Conservation (phyloP, 78 protist species). For the Speleostelium caveatum region DNA sequence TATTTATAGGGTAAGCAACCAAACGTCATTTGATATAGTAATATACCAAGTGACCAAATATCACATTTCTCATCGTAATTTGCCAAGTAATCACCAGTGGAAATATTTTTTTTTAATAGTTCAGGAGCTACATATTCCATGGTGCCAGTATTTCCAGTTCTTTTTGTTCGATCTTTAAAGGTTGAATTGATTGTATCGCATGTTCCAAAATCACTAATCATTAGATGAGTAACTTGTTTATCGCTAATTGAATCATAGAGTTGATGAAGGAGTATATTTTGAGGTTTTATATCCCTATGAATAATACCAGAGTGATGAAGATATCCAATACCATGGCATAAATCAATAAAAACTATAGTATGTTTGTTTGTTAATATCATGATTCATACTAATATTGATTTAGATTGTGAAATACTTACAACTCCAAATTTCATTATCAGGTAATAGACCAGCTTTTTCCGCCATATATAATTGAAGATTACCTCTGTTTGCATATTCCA, state of each 20-base stretch:
- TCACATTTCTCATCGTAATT: slow-evolving; percentile 66
- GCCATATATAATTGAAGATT: slow-evolving; percentile 74
- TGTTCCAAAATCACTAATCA: slow-evolving; percentile 86
- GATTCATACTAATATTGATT: no score
- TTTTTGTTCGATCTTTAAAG: slow-evolving; percentile 5
- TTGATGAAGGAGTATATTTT: slow-evolving; percentile 69
- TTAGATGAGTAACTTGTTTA: slow-evolving; percentile 56
- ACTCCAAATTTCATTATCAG: slow-evolving; percentile 81
- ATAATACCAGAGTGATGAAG: slow-evolving; percentile 78
- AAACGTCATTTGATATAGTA: slow-evolving; percentile 76
- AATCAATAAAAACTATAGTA: slow-evolving; percentile 70
- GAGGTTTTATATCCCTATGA: slow-evolving; percentile 81
- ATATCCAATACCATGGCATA: slow-evolving; percentile 80
- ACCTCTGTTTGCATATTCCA: slow-evolving; percentile 87
- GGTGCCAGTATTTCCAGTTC: slow-evolving; percentile 87
- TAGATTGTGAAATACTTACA: slow-evolving; percentile 30
- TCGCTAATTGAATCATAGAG: slow-evolving; percentile 55
- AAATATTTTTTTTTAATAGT: slow-evolving; percentile 32
- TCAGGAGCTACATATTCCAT: slow-evolving; percentile 84
- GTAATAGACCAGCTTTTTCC: slow-evolving; percentile 24
- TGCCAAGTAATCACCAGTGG: slow-evolving; percentile 20
- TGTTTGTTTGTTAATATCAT: not conserved
- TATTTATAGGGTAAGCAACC: slow-evolving; percentile 48
- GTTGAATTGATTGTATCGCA: slow-evolving; percentile 36
- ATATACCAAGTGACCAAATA: slow-evolving; percentile 82